Conservation (phyloP, 805 yeast species). For the Pichia phayaonensis region DNA sequence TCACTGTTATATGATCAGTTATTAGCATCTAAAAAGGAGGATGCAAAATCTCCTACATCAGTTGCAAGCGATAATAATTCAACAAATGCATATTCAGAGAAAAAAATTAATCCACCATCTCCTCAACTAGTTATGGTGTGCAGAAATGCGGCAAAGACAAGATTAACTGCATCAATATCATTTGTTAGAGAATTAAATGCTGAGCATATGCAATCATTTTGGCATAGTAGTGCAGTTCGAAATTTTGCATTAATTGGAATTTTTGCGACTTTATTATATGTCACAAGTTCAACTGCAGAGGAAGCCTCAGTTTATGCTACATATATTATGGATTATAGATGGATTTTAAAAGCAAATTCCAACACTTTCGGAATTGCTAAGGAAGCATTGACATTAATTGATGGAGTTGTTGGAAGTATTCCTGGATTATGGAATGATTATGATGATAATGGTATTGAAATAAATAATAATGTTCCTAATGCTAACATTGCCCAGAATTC, state of each 20-base stretch:
- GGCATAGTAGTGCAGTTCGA: slow-evolving; percentile 79
- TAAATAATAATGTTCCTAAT: background rate
- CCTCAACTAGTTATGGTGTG: slow-evolving; percentile 62
- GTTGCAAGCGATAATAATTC: background rate
- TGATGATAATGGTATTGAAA: slow-evolving; percentile 2
- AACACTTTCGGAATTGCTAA: slow-evolving; percentile 72
- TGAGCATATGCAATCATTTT: slow-evolving; percentile 80
- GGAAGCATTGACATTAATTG: slow-evolving; percentile 65
- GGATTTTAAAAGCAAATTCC: slow-evolving; percentile 67
- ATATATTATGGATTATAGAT: slow-evolving; percentile 66
- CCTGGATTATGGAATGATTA: slow-evolving; percentile 50
- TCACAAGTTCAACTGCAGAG: slow-evolving; percentile 53
- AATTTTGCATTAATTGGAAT: slow-evolving; percentile 80
- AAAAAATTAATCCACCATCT: slow-evolving; percentile 22
- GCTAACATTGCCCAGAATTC: background rate
- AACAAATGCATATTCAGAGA: background rate
- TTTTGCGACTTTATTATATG: slow-evolving; percentile 74
- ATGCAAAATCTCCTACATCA: background rate
- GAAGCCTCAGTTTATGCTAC: slow-evolving; percentile 61
- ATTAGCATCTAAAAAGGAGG: background rate
- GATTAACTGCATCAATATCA: slow-evolving; percentile 76
- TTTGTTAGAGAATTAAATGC: slow-evolving; percentile 68
- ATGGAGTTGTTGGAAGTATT: slow-evolving; percentile 62
- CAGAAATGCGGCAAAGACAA: slow-evolving; percentile 75
- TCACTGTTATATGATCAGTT: slow-evolving; percentile 37